Evolutionary conservation across 495 filamentous ascomycete genomes (phyloP), one percentile per base, ranked within the genome.

Genomic region (Penicillium macrosclerotiorum): DNA sequence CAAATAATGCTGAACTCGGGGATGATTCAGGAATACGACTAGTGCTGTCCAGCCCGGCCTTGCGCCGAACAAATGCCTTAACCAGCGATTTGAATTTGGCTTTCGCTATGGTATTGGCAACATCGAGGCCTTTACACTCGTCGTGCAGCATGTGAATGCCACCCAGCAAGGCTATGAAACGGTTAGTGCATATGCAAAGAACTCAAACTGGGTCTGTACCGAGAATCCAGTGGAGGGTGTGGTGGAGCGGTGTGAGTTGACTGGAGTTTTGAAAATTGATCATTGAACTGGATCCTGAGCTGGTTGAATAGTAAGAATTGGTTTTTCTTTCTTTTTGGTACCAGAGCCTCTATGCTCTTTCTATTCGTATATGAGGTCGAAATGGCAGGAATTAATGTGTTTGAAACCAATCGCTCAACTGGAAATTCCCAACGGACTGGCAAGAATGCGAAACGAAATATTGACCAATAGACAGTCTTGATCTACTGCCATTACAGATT

Each of bases 11-110:
- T n/a, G n/a, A n/a, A n/a, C n/a, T n/a, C n/a, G n/a, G n/a, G n/a
- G n/a, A n/a, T n/a, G n/a, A n/a, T n/a, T n/a, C n/a, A 52, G 51
- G 51, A 54, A 44, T 22, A 42, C 51, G 26, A 54, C 37, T 13
- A 18, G 24, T 4, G 27, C 13, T 4, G 36, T 36, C 22, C 51
- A 54, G 13, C 51, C 51, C 0, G 34, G 40, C 17, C 47, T 54
- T 8, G 45, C 42, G n/a, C 19, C 24, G 12, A 37, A 40, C 26
- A 45, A 26, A 20, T 54, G 51, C 23, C 34, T 20, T 7, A 29
- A 39, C 11, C 13, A 39, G 22, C 23, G 37, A 8, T 49, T 36
- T n/a, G 35, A 46, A 32, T 54, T 54, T 36, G 46, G 45, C 11
- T 46, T 54, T 32, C 51, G 51, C 14, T 54, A 54, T 19, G 45